Evolutionary conservation across 2,329 filamentous ascomycete genomes (phyloP), one percentile per base, ranked within the genome.

Genomic region (Niveomyces coronatus): DNA sequence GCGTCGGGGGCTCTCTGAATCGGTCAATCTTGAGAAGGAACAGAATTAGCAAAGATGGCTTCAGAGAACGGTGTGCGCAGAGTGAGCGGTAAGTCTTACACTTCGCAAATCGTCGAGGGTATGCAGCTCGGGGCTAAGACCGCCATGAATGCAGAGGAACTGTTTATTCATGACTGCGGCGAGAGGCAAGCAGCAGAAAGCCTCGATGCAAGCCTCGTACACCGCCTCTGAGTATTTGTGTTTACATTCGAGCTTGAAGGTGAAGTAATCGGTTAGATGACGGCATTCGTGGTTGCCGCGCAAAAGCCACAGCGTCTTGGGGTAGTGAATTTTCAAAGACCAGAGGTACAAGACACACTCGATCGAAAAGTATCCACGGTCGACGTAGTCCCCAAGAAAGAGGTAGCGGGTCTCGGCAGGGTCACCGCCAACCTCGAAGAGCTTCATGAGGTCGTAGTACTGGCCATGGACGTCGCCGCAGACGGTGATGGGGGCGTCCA

Each of bases 91-190:
- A 18, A 17, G 18, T 28, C 83, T 49, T 65, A 91, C 85, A 57
- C 71, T 83, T 70, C 89, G 87, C 50, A 98, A 65, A 53, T 98
- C 91, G 50, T 98, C 91, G 38, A 98, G 71, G 4, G 89, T 95
- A 61, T 96, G 89, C 45, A 98, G 68, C 63, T 98, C 91, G 6
- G 91, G 91, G 60, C 88, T 95, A 50, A 98, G 68, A 46, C 91
- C 91, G 54, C 91, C 91, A 59, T 98, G 91, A 52, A 98, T 96
- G 60, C 91, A 98, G 49, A 98, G 68, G 63, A 98, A 98, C 62
- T 98, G 91, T 71, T 98, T 98, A 76, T 98, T 98, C 91, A 98
- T 98, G 49, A 98, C 81, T 19, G 91, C 91, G 41, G 91, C 91
- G 51, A 98, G 70, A 20, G 91, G 91, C 46, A 98, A 68, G 47